Evolutionary conservation across 2,329 filamentous ascomycete genomes (phyloP).

Genomic region (Colletotrichum tabaci): DNA sequence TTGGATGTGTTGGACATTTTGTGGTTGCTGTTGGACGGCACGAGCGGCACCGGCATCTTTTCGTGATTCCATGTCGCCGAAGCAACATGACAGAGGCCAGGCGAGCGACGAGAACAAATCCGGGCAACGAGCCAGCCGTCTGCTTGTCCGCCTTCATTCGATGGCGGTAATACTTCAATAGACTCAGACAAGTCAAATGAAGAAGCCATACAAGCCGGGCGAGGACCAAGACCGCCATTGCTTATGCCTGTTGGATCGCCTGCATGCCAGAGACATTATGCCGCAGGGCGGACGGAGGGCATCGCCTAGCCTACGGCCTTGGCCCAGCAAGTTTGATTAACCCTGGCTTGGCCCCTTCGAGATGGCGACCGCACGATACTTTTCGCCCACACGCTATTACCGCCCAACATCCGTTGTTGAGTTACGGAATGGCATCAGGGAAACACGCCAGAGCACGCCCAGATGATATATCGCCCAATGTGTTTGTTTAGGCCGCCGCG

Average conservation of each 20-base stretch:
- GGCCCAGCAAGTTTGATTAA: conserved; percentile 24
- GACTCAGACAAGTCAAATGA: not conserved
- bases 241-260: not conserved
- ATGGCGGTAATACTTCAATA: not conserved
- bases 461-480: not conserved
- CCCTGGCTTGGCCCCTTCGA: not conserved
- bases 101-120: not conserved
- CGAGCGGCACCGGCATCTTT: not conserved
- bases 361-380: conserved; percentile 7
- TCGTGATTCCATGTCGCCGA: not conserved
- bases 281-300: conserved; percentile 7
- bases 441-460: not conserved
- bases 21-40: not conserved
- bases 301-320: conserved; percentile 4
- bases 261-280: conserved; percentile 11
- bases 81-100: not conserved
- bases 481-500: conserved; percentile 3
- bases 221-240: not conserved
- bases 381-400: not conserved
- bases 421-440: conserved; percentile 10
- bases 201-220: not conserved
- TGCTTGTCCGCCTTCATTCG: not conserved
- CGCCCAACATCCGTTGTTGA: not conserved
- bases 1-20: not conserved
- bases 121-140: not conserved